Evolutionary conservation across 768 basidiomycete species (phyloP).

Genomic region (Rhodotorula toruloides): DNA sequence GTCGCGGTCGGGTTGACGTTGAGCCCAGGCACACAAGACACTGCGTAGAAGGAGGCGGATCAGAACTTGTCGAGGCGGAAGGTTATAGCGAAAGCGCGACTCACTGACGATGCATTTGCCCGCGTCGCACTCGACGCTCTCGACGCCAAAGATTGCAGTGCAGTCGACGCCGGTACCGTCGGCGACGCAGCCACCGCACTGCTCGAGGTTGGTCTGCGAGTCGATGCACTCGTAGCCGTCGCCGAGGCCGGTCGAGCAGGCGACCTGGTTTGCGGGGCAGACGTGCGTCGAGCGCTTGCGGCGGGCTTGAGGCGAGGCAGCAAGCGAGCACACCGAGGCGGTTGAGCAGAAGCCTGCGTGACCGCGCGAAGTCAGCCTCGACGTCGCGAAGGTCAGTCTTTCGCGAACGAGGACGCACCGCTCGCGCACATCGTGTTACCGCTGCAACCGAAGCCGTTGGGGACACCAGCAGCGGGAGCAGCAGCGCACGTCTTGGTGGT

Average conservation of each 20-base stretch:
- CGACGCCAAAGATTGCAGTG: constrained; percentile 60
- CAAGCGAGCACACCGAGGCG: constrained; percentile 8
- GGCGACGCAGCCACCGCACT: constrained; percentile 68
- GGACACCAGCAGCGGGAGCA: constrained; percentile 22
- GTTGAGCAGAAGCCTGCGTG: constrained; percentile 13
- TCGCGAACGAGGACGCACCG: constrained; percentile 9
- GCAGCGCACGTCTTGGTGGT: constrained; percentile 19
- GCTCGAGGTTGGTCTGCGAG: constrained; percentile 58
- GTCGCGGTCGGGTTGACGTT: constrained; percentile 21
- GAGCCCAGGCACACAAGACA: constrained; percentile 23
- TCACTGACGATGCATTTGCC: constrained; percentile 46
- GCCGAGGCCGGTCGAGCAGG: constrained; percentile 27
- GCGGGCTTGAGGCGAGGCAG: constrained; percentile 5
- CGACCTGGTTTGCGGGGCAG: constrained; percentile 27
- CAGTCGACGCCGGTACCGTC: constrained; percentile 63
- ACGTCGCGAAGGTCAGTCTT: too few relatives aligned
- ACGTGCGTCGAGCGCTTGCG: constrained; percentile 15
- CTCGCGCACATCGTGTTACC: constrained; percentile 34
- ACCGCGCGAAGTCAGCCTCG: too few relatives aligned
- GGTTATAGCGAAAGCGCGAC: neutral
- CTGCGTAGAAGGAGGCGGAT: neutral
- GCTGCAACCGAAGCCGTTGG: constrained; percentile 35
- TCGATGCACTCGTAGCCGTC: constrained; percentile 53
- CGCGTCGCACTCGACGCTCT: constrained; percentile 64
- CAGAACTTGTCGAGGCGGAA: neutral